phyloP scores from a whole-genome alignment of 345 rosid genomes.

The Raphanus raphanistrum region DNA sequence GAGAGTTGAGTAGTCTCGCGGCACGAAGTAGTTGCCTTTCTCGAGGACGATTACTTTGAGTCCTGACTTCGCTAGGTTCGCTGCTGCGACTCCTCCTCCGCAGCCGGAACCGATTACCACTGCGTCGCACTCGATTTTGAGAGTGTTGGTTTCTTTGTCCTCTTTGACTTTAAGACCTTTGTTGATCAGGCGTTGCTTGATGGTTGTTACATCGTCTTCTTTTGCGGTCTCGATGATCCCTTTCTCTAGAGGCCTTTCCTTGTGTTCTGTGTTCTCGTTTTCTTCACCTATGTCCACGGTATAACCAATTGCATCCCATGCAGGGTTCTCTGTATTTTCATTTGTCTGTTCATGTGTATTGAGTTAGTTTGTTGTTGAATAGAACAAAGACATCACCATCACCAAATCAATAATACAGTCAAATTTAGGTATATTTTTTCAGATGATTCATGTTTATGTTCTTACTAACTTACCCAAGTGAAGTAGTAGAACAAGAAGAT shows the following conservation, averaged over 20 bases:
- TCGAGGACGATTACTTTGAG: conserved; percentile 60
- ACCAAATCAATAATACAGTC: not conserved
- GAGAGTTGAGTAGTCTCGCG: conserved; percentile 53
- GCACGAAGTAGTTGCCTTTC: conserved; percentile 65
- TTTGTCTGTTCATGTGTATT: conserved; percentile 42
- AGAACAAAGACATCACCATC: not conserved
- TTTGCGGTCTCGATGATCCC: conserved; percentile 53
- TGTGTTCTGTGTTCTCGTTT: conserved; percentile 22
- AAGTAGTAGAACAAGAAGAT: conserved; percentile 56
- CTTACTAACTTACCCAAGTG: conserved; percentile 47
- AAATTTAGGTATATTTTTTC: not conserved
- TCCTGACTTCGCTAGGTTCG: conserved; percentile 62
- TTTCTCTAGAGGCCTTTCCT: conserved; percentile 55
- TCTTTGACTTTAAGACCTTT: conserved; percentile 56
- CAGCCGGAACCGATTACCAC: conserved; percentile 66
- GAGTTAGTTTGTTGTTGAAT: not conserved
- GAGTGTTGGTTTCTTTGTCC: conserved; percentile 38
- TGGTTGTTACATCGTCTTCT: conserved; percentile 46
- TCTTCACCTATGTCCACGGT: conserved; percentile 29
- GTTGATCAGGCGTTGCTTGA: conserved; percentile 44
- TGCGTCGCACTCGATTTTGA: conserved; percentile 60
- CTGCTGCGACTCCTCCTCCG: conserved; percentile 80
- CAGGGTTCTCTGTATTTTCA: conserved; percentile 51
- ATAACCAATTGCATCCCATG: conserved; percentile 79
- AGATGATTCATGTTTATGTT: not conserved